Base-by-base conservation (phyloP, 108 stramenopile species). In the Fistulifera pelliculosa region DNA sequence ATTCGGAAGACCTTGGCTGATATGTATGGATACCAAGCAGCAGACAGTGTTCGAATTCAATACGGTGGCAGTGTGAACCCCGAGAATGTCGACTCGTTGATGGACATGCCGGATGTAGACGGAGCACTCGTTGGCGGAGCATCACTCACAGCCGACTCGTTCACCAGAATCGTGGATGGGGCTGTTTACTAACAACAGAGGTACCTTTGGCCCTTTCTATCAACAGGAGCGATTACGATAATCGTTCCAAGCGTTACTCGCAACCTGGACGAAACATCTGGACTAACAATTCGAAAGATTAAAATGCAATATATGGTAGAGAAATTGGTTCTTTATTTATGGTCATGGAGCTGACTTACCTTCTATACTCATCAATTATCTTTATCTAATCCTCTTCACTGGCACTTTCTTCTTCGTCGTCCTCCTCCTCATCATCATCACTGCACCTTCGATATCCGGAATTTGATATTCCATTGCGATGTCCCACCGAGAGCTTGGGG, bases 121-220 rank as follows among this genome's bases (percentile, higher is more conserved):
- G 96, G 96, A 42, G 82, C 86, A 52, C 76, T 98, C 17, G 96
- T 98, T 22, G 96, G 96, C 44, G 96, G 96, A 25, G 96, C 96
- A 1, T 90, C 89, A 3, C 74, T 98, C 24, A 83, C 75, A 50
- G 75, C 69, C 12, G 80, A 79, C 14, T 81, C 82, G 64, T 97
- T 97, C 61, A 84, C 75, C 8, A 81, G 93, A 27, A 98, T 98
- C 60, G 79, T 94, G 60, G 83, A 87, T 73, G 31, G 31, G 31
- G 31, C 31, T 35, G 8, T 35, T 6, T 8, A 35, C 8, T 35
- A 8, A 35, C n/a, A n/a, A n/a, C n/a, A n/a, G n/a, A n/a, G n/a
- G n/a, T n/a, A n/a, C n/a, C n/a, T n/a, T n/a, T n/a, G n/a, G n/a
- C n/a, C n/a, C n/a, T n/a, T n/a, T n/a, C n/a, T n/a, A n/a, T n/a